A percentile compares a stretch with the other conserved stretches of the same genome.
Evolutionary conservation across 2,329 filamentous ascomycete genomes (phyloP).

Genomic region (Tetracladium maxilliforme): DNA sequence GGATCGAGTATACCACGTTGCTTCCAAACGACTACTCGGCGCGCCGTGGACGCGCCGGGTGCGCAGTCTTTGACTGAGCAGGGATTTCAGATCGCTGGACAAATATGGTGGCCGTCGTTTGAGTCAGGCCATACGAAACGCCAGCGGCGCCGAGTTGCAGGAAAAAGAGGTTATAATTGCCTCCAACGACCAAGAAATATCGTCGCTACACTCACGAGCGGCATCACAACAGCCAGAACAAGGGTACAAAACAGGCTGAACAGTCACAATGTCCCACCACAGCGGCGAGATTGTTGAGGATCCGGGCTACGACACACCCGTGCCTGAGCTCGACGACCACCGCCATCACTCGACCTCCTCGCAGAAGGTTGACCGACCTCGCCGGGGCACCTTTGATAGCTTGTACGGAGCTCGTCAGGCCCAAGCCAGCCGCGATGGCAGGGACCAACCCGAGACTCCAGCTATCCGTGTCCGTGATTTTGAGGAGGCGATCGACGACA

Average conservation of each 20-base stretch:
- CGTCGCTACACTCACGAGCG: too few species aligned
- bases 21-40: too few species aligned
- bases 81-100: too few species aligned
- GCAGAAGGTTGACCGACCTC: constrained; percentile 42
- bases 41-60: too few species aligned
- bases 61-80: too few species aligned
- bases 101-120: too few species aligned
- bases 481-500: constrained; percentile 70
- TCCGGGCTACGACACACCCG: constrained; percentile 47
- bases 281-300: constrained; percentile 34
- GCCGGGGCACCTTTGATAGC: constrained; percentile 63
- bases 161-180: too few species aligned
- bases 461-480: constrained; percentile 60
- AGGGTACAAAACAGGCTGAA: constrained; percentile 35
- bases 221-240: too few species aligned
- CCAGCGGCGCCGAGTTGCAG: too few species aligned
- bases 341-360: constrained; percentile 49
- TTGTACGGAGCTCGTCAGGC: constrained; percentile 30
- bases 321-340: constrained; percentile 79
- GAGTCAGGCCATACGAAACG: too few species aligned
- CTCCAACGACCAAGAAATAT: too few species aligned
- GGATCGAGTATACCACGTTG: too few species aligned
- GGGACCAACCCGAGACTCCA: constrained; percentile 19
- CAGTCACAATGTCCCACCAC: constrained; percentile 52
- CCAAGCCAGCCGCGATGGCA: constrained; percentile 19